Evolutionary conservation across 495 filamentous ascomycete species (phyloP), one percentile per base, ranked within the genome.

Genomic region (Jackrogersella multiformis): DNA sequence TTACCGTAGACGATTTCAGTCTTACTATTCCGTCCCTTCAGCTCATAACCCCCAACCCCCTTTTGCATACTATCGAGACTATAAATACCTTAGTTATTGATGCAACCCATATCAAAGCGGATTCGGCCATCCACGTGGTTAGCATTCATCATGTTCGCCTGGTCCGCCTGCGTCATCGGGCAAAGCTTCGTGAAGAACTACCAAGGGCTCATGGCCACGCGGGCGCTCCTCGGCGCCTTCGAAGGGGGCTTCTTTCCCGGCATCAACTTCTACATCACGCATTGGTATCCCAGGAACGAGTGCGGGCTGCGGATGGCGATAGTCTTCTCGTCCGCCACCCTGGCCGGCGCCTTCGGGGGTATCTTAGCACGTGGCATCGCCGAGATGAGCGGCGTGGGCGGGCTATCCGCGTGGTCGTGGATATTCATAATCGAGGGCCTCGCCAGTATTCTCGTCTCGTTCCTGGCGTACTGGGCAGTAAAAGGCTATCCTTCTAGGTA

Each of bases 201-300:
- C 51, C 73, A 68, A n/a, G 81, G 82, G 5, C 84, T 92, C 35
- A 80, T 88, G 15, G 81, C 79, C 7, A 82, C 83, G 24, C 80
- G 89, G 9, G 83, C 86, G 32, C 72, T 90, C 2, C 78, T 91
- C n/a, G 89, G 89, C 26, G 8, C 86, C 5, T 86, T 86, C 51
- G 88, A 91, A 70, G 84, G 85, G 59, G 87, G 87, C 13, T 77
- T 89, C 48, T 84, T 88, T 64, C 87, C 87, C n/a, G 87, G 87
- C 75, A 75, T 92, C 6, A 89, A 87, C 51, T 93, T 92, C 71
- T 92, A 91, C 71, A 84, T 94, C 10, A 90, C 88, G 1, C 89
- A 88, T 72, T 93, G 90, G 90, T 93, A 93, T 68, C 87, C 65
- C 15, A 59, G 66, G 0, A 44, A 70, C 51, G 72, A 73, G 68